Percentiles rank a stretch among this genome's conserved stretches.
These are phyloP conservation scores for Clitoria ternatea DNA, from an alignment of 306 rosid genomes.

Conservation along the genomic window DNA sequence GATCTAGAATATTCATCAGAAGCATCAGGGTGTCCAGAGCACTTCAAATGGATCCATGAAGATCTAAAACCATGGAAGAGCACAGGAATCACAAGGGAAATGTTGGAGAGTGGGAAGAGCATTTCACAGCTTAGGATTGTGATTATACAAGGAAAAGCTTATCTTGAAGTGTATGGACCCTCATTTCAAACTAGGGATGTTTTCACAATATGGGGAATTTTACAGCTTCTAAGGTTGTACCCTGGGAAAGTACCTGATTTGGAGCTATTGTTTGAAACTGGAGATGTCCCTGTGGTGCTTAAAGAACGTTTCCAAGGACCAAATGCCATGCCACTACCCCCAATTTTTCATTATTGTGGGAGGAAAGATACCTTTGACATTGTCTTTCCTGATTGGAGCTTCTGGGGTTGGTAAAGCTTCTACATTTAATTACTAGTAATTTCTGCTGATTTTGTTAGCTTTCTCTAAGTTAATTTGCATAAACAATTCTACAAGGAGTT, in stretches of 20 bases:
- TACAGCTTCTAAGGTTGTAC: conserved; percentile 36
- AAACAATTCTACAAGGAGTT: neutral
- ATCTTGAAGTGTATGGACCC: neutral
- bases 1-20: neutral
- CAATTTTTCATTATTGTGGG: conserved; percentile 32
- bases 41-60: conserved; percentile 38
- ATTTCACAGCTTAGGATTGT: conserved; percentile 20
- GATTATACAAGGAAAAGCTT: conserved; percentile 28
- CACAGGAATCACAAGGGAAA: conserved; percentile 32
- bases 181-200: conserved; percentile 30
- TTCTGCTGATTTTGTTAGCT: neutral
- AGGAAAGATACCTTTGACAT: conserved; percentile 14
- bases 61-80: conserved; percentile 35
- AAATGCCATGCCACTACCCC: conserved; percentile 11
- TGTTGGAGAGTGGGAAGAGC: conserved; percentile 17
- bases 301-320: neutral
- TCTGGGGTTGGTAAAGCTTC: conserved; percentile 40
- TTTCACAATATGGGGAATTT: conserved; percentile 38
- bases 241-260: conserved; percentile 35
- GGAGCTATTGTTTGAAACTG: conserved; percentile 35
- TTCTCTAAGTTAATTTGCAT: neutral
- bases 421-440: neutral
- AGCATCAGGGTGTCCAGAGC: conserved; percentile 24
- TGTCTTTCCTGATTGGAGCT: conserved; percentile 40
- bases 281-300: conserved; percentile 1